Conservation (phyloP, 306 rosid species). For the Begonia peltatifolia region DNA sequence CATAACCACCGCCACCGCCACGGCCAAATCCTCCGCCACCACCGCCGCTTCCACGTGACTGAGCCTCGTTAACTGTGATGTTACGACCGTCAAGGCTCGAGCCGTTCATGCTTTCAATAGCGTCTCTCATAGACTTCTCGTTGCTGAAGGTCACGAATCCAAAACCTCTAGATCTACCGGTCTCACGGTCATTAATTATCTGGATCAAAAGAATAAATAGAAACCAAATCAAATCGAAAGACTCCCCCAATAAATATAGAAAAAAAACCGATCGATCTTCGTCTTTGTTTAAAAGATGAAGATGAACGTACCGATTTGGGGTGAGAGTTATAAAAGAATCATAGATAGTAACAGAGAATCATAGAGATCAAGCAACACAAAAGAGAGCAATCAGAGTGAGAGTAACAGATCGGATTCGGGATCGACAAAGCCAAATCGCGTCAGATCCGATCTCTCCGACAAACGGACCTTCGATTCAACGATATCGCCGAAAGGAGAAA, state of each 20-base stretch:
- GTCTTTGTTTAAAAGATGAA: constrained; percentile 41
- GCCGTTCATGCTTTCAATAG: constrained; percentile 2
- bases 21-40: background rate
- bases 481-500: constrained; percentile 41
- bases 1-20: constrained; percentile 1
- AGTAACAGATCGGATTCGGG: constrained; percentile 29
- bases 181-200: background rate
- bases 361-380: constrained; percentile 51
- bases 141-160: constrained; percentile 2
- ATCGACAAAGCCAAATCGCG: constrained; percentile 38
- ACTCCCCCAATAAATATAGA: background rate
- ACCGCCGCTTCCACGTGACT: background rate
- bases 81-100: background rate
- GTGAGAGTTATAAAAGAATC: constrained; percentile 38
- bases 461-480: constrained; percentile 90
- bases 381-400: constrained; percentile 27
- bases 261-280: constrained; percentile 68
- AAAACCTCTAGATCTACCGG: constrained; percentile 2
- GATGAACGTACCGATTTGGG: constrained; percentile 73
- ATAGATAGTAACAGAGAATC: constrained; percentile 38
- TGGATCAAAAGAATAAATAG: background rate
- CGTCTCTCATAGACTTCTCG: constrained; percentile 1
- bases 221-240: background rate
- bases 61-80: constrained; percentile 4
- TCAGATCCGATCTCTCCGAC: constrained; percentile 60